Conservation (phyloP, 495 filamentous ascomycete species). For the Penicillium coffeae region DNA sequence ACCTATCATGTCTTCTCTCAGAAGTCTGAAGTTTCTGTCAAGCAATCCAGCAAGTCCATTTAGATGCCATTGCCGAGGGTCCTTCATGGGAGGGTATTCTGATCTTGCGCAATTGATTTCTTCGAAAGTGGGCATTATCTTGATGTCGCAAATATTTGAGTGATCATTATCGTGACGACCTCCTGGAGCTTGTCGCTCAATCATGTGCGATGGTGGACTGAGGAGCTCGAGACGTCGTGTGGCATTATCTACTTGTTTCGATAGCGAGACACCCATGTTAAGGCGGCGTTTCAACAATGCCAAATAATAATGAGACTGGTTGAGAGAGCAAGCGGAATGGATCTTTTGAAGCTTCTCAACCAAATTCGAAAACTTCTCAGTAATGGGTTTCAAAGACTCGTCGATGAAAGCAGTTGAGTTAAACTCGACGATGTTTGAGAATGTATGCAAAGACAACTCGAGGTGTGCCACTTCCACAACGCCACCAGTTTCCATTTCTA, state of each 20-base stretch:
- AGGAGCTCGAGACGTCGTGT: background rate
- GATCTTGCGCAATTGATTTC: slow-evolving; percentile 51
- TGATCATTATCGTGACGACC: slow-evolving; percentile 63
- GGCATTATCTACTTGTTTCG: background rate
- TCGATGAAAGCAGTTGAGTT: slow-evolving; percentile 16
- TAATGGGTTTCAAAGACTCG: slow-evolving; percentile 6
- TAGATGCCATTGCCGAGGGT: slow-evolving; percentile 49
- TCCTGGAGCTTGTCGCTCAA: slow-evolving; percentile 14
- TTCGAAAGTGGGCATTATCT: slow-evolving; percentile 58
- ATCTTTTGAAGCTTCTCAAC: background rate
- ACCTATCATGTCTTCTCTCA: slow-evolving; percentile 32
- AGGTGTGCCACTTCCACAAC: background rate
- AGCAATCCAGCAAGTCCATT: slow-evolving; percentile 53
- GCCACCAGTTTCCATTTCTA: background rate
- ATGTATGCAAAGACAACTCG: slow-evolving; percentile 8
- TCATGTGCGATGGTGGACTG: background rate
- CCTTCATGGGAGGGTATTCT: slow-evolving; percentile 59
- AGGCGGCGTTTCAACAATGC: background rate
- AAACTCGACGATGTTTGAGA: slow-evolving; percentile 13
- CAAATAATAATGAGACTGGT: background rate
- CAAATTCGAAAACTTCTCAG: background rate
- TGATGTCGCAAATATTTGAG: slow-evolving; percentile 53
- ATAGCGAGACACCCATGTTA: background rate
- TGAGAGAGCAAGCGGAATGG: background rate
- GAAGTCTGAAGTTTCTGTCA: slow-evolving; percentile 55